These are phyloP conservation scores for Hypoxylon lenormandii DNA, from an alignment of 495 filamentous ascomycete species.

Conservation along the genomic window DNA sequence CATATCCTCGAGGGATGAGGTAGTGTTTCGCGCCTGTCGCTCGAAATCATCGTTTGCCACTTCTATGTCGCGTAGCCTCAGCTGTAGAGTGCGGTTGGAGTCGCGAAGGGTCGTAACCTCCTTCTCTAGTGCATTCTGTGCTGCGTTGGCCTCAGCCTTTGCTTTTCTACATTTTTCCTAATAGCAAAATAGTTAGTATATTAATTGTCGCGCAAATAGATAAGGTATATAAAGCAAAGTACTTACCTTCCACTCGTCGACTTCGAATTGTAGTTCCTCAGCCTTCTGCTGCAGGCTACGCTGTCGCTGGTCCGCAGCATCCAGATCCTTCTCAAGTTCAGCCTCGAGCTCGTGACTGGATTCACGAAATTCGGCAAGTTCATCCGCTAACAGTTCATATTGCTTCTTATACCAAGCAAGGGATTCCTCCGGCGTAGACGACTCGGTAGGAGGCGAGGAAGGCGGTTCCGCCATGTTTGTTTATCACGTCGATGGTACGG, in stretches of 20 bases:
- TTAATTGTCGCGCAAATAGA: neutral
- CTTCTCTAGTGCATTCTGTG: conserved; percentile 89
- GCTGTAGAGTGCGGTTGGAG: conserved; percentile 79
- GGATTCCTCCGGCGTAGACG: conserved; percentile 73
- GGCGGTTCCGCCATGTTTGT: conserved; percentile 70
- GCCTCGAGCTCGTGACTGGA: conserved; percentile 93
- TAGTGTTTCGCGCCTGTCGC: conserved; percentile 90
- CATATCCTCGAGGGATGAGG: conserved; percentile 93
- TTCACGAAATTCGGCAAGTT: conserved; percentile 92
- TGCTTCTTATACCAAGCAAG: conserved; percentile 93
- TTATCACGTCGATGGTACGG: conserved; percentile 32
- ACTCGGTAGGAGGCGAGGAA: conserved; percentile 70
- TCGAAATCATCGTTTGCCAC: conserved; percentile 99
- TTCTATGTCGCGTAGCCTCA: conserved; percentile 91
- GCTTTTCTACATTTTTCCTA: conserved; percentile 96
- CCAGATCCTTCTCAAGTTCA: conserved; percentile 95
- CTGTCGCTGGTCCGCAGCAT: conserved; percentile 93
- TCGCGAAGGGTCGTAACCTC: conserved; percentile 93
- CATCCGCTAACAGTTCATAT: conserved; percentile 90
- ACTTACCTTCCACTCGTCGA: conserved; percentile 97
- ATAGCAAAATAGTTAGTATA: conserved; percentile 34
- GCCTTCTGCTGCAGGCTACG: conserved; percentile 85
- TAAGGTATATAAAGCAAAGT: conserved; percentile 1
- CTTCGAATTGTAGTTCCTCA: conserved; percentile 84
- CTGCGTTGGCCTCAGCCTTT: conserved; percentile 83